Evolutionary conservation across 345 rosid species (phyloP).

Genomic region (Cardiospermum halicacabum): DNA sequence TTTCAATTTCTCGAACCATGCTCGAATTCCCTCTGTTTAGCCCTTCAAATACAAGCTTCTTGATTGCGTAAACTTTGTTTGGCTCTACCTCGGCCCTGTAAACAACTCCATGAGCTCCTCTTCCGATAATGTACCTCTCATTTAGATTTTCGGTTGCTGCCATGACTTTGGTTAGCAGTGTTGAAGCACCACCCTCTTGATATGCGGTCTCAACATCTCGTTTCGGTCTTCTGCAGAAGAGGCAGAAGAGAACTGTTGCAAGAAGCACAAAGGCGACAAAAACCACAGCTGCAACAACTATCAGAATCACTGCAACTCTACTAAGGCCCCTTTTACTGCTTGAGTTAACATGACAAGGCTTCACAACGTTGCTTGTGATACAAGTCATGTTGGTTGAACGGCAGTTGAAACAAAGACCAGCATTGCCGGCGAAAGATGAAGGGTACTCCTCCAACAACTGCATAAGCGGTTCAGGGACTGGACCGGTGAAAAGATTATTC

Average conservation of each 20-base stretch:
- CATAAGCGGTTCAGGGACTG: slow-evolving; percentile 47
- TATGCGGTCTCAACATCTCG: slow-evolving; percentile 33
- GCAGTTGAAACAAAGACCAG: slow-evolving; percentile 53
- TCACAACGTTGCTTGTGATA: slow-evolving; percentile 23
- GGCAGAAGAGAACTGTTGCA: slow-evolving; percentile 29
- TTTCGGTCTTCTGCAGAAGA: slow-evolving; percentile 26
- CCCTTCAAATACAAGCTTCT: slow-evolving; percentile 47
- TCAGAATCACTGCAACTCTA: slow-evolving; percentile 25
- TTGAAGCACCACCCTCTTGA: slow-evolving; percentile 44
- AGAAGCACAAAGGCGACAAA: slow-evolving; percentile 23
- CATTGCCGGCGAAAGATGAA: slow-evolving; percentile 51
- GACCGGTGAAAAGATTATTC: slow-evolving; percentile 57
- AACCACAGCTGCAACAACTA: slow-evolving; percentile 39
- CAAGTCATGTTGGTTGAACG: slow-evolving; percentile 23
- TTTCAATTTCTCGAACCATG: slow-evolving; percentile 62
- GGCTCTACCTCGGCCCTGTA: slow-evolving; percentile 53
- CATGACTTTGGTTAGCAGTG: slow-evolving; percentile 48
- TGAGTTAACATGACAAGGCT: slow-evolving; percentile 30
- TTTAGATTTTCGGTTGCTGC: slow-evolving; percentile 67
- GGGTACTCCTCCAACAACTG: slow-evolving; percentile 31
- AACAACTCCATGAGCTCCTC: slow-evolving; percentile 77
- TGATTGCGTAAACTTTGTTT: slow-evolving; percentile 49
- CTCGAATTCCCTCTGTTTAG: slow-evolving; percentile 41
- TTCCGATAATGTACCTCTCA: slow-evolving; percentile 58
- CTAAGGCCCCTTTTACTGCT: slow-evolving; percentile 27